Conservation (phyloP, 2,329 filamentous ascomycete genomes). For the Calonectria ilicicola region DNA sequence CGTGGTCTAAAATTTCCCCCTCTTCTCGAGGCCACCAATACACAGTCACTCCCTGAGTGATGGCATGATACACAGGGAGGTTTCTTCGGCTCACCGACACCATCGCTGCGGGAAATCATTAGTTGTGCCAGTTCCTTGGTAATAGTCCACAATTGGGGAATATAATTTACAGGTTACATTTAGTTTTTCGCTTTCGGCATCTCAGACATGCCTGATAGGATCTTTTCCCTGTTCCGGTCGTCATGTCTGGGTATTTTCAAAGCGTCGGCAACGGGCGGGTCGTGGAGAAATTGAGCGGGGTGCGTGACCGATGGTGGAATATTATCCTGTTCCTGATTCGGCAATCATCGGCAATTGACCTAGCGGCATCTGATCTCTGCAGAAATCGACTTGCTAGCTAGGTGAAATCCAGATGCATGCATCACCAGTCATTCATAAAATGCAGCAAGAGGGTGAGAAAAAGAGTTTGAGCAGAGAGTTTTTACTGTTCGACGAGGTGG, state of each 20-base stretch:
- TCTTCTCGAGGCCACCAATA: not conserved
- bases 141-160: not conserved
- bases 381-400: no score
- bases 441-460: no score
- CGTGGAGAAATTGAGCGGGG: not conserved
- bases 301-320: not conserved
- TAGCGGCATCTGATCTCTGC: not conserved
- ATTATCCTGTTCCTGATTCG: not conserved
- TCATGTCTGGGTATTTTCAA: not conserved
- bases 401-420: not conserved
- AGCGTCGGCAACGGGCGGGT: slow-evolving; percentile 2
- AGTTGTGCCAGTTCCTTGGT: not conserved
- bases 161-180: slow-evolving; percentile 25
- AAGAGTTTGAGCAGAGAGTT: no score
- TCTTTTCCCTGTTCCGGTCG: slow-evolving; percentile 22
- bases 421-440: not conserved
- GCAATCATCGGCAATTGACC: slow-evolving; percentile 8
- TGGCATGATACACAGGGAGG: slow-evolving; percentile 3
- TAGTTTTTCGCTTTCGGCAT: slow-evolving; percentile 29
- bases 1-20: not conserved
- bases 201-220: slow-evolving; percentile 24
- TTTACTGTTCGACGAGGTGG: no score
- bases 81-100: not conserved
- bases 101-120: not conserved
- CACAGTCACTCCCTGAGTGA: not conserved